Base-by-base conservation (phyloP, 257 asterid species). In the Solanum microdontum region DNA sequence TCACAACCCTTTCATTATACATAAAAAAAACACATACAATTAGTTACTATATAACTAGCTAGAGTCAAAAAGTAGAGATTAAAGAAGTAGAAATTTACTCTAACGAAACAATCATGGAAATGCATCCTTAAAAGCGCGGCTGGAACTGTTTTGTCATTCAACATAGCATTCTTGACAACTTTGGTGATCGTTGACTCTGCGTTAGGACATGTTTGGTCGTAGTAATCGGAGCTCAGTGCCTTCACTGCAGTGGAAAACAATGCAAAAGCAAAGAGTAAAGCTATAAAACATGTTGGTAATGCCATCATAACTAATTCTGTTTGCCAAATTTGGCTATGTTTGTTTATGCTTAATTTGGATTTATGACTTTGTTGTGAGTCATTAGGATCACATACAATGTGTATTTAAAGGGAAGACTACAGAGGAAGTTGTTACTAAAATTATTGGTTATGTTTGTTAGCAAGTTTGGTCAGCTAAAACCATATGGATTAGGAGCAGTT, bases 111-210 rank as follows among this genome's bases (percentile, higher is more conserved):
- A 84, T 96, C 98, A 87, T 96, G 99, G 91, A 96, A 96, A 70
- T 96, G 97, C 98, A 93, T 93, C 88, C 98, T 89, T 23, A 96
- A 97, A 4, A 96, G 89, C n/a, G 98, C 98, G 11, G 99, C 99
- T 0, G 98, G 94, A 39, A 96, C 98, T 9, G 97, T 94, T 83
- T 76, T 92, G 83, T 95, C 99, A 89, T 93, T 96, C 76, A 68
- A 55, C 90, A 92, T 93, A 84, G 94, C 95, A 69, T 92, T 94
- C 86, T 87, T 90, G 28, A 96, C 96, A 17, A 84, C 91, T 17
- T 89, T 55, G 5, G 91, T 68, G 79, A 96, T 88, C 2, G 70
- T 70, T 26, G 92, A 79, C 87, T 94, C 98, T 2, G 90, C 93
- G 23, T 88, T 90, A 0, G 98, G 98, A 84, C 99, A 96, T 72